phyloP scores from a whole-genome alignment of 495 filamentous ascomycete species.

The Xylaria nigripes region DNA sequence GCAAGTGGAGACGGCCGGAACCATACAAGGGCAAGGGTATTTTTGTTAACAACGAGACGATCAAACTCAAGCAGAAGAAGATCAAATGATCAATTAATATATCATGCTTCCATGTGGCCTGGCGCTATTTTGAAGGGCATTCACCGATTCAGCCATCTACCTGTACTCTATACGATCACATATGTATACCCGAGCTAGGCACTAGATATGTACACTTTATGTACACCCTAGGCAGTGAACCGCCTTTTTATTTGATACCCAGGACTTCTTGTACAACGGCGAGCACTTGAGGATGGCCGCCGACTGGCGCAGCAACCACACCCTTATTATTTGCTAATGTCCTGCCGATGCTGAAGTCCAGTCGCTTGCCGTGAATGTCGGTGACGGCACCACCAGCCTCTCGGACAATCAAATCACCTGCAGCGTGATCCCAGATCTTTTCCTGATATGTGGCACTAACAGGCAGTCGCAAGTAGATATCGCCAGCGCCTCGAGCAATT shows the following conservation, averaged over 20 bases:
- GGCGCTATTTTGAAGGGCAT: neutral
- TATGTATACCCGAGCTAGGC: constrained; percentile 20
- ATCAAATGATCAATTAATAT: constrained; percentile 59
- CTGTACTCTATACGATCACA: constrained; percentile 24
- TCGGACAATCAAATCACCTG: constrained; percentile 87
- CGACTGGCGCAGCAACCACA: constrained; percentile 77
- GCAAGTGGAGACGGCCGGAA: constrained; percentile 83
- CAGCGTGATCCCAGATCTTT: constrained; percentile 99
- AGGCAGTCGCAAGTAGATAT: constrained; percentile 87
- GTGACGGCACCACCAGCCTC: constrained; percentile 91
- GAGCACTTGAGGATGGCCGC: constrained; percentile 67
- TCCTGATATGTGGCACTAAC: constrained; percentile 81
- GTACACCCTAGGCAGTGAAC: constrained; percentile 11
- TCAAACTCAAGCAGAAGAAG: constrained; percentile 97
- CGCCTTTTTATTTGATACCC: constrained; percentile 21
- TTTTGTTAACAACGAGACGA: constrained; percentile 93
- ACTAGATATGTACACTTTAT: constrained; percentile 23
- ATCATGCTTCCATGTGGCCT: constrained; percentile 15
- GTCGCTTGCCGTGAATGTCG: constrained; percentile 66
- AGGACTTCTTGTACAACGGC: constrained; percentile 76
- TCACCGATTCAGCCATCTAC: constrained; percentile 13
- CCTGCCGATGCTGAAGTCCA: constrained; percentile 81
- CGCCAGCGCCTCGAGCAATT: constrained; percentile 89
- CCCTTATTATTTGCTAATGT: constrained; percentile 86
- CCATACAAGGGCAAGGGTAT: constrained; percentile 99